phyloP scores from a whole-genome alignment of 2,329 filamentous ascomycete species.

The Eutypella sp. region DNA sequence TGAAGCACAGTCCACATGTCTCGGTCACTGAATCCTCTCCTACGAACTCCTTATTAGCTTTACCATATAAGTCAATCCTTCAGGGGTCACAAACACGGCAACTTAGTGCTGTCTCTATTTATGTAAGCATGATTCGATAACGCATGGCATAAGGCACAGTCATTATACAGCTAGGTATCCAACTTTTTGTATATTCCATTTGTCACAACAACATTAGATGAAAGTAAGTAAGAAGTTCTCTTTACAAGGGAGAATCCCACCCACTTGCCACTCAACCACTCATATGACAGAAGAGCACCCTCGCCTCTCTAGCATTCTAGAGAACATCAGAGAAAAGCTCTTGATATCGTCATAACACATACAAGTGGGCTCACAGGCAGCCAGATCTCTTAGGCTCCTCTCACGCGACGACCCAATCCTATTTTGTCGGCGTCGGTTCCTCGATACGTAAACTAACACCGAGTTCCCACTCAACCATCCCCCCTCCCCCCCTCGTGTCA shows the following conservation, averaged over 20 bases:
- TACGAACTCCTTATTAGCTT: no score
- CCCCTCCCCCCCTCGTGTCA: background rate
- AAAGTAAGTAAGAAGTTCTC: no score
- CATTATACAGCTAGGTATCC: background rate
- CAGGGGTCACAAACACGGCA: background rate
- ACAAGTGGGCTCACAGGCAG: no score
- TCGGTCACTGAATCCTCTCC: no score
- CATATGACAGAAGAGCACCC: background rate
- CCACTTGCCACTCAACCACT: background rate
- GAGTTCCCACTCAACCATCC: conserved; percentile 1
- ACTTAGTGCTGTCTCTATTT: background rate
- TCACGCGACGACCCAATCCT: background rate
- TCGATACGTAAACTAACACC: background rate
- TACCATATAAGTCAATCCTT: background rate
- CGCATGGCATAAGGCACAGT: background rate
- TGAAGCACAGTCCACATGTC: no score
- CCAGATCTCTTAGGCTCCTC: no score
- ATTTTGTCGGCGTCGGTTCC: background rate
- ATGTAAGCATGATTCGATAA: background rate
- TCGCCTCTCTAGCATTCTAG: background rate
- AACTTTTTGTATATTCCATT: background rate
- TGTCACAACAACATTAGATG: background rate
- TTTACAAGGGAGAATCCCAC: background rate
- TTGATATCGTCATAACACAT: no score
- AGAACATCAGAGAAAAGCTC: background rate